phyloP scores from a whole-genome alignment of 1,139 yeast genomes.

The Tardiomyces depauwii region DNA sequence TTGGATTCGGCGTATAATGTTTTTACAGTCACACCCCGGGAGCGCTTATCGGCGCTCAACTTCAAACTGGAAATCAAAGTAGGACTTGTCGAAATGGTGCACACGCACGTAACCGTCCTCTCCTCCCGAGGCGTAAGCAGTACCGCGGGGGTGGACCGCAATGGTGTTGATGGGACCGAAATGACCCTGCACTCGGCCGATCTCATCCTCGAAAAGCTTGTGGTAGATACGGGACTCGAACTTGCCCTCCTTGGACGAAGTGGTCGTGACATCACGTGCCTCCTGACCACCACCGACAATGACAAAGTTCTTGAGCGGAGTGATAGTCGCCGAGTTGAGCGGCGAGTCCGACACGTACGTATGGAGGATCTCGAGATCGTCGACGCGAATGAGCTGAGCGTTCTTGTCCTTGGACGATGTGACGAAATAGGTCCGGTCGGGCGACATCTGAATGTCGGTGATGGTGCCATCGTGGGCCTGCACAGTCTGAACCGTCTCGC shows the following conservation, averaged over 20 bases:
- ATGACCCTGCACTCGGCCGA: slow-evolving; percentile 96
- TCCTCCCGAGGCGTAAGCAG: slow-evolving; percentile 90
- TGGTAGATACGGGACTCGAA: slow-evolving; percentile 96
- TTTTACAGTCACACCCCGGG: background rate
- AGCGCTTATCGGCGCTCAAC: slow-evolving; percentile 44
- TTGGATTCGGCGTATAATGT: background rate
- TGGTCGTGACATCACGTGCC: slow-evolving; percentile 95
- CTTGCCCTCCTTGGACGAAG: slow-evolving; percentile 88
- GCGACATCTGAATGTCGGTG: slow-evolving; percentile 85
- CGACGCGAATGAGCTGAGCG: slow-evolving; percentile 72
- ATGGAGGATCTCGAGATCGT: slow-evolving; percentile 60
- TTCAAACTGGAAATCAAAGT: slow-evolving; percentile 86
- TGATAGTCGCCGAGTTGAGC: slow-evolving; percentile 88
- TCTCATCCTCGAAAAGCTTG: slow-evolving; percentile 88
- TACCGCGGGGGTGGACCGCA: slow-evolving; percentile 92
- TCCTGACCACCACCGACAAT: slow-evolving; percentile 99
- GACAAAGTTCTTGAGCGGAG: slow-evolving; percentile 85
- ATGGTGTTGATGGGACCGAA: slow-evolving; percentile 96
- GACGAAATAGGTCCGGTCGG: slow-evolving; percentile 79
- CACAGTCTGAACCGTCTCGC: slow-evolving; percentile 49
- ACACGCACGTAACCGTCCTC: slow-evolving; percentile 97
- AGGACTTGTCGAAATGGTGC: slow-evolving; percentile 85
- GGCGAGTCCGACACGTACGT: slow-evolving; percentile 85
- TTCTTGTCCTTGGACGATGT: slow-evolving; percentile 90
- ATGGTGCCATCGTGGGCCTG: slow-evolving; percentile 56